Evolutionary conservation across 805 yeast genomes (phyloP).

Genomic region (Saccharomyces jurei): DNA sequence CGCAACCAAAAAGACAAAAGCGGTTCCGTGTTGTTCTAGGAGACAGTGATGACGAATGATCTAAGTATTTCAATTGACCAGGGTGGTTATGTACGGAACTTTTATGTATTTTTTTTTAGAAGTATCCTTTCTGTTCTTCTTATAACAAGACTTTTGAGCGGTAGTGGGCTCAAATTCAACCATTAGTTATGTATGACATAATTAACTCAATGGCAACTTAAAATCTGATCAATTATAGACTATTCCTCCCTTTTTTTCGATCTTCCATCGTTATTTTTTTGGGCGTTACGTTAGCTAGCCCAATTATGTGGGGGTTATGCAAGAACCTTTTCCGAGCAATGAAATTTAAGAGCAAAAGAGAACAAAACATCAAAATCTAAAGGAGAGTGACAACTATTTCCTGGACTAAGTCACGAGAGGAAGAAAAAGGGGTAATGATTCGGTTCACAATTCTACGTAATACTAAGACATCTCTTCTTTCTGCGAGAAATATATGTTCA

Average conservation of each 20-base stretch:
- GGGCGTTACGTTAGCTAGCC: not conserved
- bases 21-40: slow-evolving; percentile 18
- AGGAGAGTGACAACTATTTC: not conserved
- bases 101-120: not conserved
- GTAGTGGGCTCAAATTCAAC: not conserved
- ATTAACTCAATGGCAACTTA: not conserved
- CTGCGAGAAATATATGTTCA: not conserved
- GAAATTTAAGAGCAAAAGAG: not conserved
- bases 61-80: not conserved
- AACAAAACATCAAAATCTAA: not conserved
- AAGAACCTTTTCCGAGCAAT: not conserved
- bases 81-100: not conserved
- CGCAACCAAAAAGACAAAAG: slow-evolving; percentile 12
- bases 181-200: not conserved
- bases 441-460: not conserved
- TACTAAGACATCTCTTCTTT: not conserved
- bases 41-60: slow-evolving; percentile 24
- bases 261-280: not conserved
- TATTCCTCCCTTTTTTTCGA: not conserved
- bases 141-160: not conserved
- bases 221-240: not conserved
- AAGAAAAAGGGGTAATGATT: not conserved
- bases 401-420: not conserved
- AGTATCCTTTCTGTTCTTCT: not conserved
- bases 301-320: not conserved